Base-by-base conservation (phyloP, 2,329 filamentous ascomycete species). In the Fusarium concolor region DNA sequence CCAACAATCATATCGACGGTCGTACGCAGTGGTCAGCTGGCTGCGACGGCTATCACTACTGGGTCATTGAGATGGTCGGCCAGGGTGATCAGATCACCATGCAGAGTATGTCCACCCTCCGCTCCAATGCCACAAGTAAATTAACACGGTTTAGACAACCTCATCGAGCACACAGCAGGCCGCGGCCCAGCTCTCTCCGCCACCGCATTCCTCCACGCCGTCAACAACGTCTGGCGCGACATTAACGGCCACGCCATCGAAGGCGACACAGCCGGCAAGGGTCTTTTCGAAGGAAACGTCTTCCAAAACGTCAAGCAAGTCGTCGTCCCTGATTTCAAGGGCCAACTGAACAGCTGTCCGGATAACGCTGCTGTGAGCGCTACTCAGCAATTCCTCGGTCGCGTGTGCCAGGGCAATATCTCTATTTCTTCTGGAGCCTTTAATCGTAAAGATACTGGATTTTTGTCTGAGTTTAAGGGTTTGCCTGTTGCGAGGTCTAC, bases 11-110 rank as follows among this genome's bases (percentile, higher is more conserved):
- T 37, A 79, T 84, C 60, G 77, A 84, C 53, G 82, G 83, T 8
- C 61, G 66, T 3, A 82, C 82, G 0, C 74, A 68, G 24, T 82
- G 78, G 70, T 83, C 81, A 1, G 77, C 81, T 11, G 76, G 76
- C 26, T 84, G 82, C 65, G 79, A 84, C 56, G 75, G 74, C 24
- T 76, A 84, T 43, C 81, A 83, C 68, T 85, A 85, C 76, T 84
- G 82, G 83, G 56, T 55, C 1, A 53, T 68, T 18, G 22, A 24
- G 22, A 24, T 24, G 22, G 22, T 24, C 6, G 22, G 22, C 22
- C 22, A 24, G 6, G 22, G 22, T 6, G 22, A 24, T 6, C 22
- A 24, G 22, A 24, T 24, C 1, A 68, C 65, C 4, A n/a, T 67
- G 1, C 60, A 57, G 15, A 57, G 59, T 62, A 49, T 2, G 17